Evolutionary conservation across 306 rosid genomes (phyloP), one percentile per base, ranked within the genome.

Genomic region (Dryas octopetala): DNA sequence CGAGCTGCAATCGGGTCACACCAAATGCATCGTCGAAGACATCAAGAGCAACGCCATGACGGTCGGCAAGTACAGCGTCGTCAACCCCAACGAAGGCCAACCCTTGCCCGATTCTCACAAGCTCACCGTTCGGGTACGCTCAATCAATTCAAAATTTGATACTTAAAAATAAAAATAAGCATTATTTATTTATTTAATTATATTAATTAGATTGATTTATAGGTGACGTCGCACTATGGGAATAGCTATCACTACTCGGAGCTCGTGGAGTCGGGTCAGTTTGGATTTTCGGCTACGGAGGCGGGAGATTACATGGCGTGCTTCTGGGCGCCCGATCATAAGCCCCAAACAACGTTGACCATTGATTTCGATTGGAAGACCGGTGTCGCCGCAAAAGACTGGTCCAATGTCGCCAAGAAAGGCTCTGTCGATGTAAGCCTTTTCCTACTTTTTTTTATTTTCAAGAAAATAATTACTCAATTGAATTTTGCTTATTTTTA

Each of bases 391-490:
- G 92, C 99, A 2, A 95, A 95, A 80, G 97, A 95, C 76, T 92
- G 99, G 99, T 73, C 91, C 67, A 92, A 81, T 79, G 99, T 95
- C 65, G 99, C 99, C 32, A 95, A 95, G 87, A 95, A 92, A 76
- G 96, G 99, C 54, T 69, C 90, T 74, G 92, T 95, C 32, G 99
- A 92, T 75, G 99, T 95, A 75, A 90, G 96, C 83, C 5, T 67
- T 73, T 49, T 6, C 17, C 28, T 7, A 2, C 66, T 6, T 41
- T 61, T 14, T 66, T 40, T 32, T 59, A 5, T 69, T 44, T 52
- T 23, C 10, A 10, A 32, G 38, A 32, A 32, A 32, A 32, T 32
- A 32, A 32, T 32, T 49, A 13, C 11, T 0, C 38, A 48, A 46
- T 48, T 59, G 6, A 11, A 28, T 54, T 64, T 44, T 53, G 64